Evolutionary conservation across 2,329 filamentous ascomycete genomes (phyloP).

Genomic region (Hypoxylon sp.): DNA sequence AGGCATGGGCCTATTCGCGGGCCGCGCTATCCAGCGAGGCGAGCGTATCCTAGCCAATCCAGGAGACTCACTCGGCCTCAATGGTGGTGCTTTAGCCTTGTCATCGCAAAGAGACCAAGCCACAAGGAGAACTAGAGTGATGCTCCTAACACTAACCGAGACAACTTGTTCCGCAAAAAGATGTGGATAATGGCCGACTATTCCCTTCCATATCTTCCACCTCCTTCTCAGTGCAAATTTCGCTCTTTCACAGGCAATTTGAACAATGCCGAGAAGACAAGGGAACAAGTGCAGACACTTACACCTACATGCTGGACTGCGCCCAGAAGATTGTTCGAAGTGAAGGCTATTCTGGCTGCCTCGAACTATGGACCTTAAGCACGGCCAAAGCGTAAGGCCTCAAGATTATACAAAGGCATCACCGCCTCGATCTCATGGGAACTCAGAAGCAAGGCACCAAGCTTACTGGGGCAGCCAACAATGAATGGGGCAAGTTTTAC

Average conservation of each 20-base stretch:
- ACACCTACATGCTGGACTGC: constrained; percentile 98
- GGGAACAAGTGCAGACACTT: constrained; percentile 81
- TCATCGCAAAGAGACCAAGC: too few species aligned
- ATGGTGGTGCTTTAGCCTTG: too few species aligned
- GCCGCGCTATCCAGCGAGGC: too few species aligned
- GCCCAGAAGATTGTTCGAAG: constrained; percentile 96
- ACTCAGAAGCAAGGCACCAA: constrained; percentile 92
- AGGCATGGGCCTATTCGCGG: too few species aligned
- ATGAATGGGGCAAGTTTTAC: constrained; percentile 97
- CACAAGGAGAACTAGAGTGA: too few species aligned
- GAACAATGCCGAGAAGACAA: constrained; percentile 62
- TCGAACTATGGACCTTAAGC: constrained; percentile 3
- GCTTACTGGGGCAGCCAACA: constrained; percentile 88
- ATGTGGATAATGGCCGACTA: too few species aligned
- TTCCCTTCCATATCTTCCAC: background rate
- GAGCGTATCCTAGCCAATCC: too few species aligned
- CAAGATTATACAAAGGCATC: constrained; percentile 95
- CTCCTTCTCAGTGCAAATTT: background rate
- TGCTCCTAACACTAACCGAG: too few species aligned
- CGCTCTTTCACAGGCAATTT: background rate
- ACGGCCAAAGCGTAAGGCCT: constrained; percentile 70
- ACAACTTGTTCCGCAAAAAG: too few species aligned
- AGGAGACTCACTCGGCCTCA: too few species aligned
- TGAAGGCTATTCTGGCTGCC: constrained; percentile 78
- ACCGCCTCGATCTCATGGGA: constrained; percentile 98